These are phyloP conservation scores for Tricholoma saponaceum DNA, from an alignment of 768 basidiomycete genomes.

Conservation along the genomic window DNA sequence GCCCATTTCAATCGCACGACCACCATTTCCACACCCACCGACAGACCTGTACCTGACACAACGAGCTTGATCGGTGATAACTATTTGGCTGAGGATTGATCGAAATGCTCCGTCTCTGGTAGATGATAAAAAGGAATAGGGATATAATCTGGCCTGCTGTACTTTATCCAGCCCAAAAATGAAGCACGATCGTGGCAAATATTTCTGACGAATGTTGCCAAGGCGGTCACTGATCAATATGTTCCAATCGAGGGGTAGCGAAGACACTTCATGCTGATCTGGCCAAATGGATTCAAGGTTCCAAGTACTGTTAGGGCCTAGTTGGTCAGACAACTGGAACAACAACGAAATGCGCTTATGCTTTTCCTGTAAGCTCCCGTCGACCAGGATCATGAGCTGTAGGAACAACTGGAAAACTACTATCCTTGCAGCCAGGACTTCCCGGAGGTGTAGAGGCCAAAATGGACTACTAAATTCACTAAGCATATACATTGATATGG, in stretches of 20 bases:
- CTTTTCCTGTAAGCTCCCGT: background rate
- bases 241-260: background rate
- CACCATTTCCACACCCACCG: too few relatives aligned
- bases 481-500: too few relatives aligned
- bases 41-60: too few relatives aligned
- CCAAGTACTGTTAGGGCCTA: background rate
- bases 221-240: background rate
- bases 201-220: background rate
- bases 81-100: background rate
- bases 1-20: too few relatives aligned
- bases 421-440: background rate
- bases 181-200: background rate
- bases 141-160: background rate
- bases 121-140: background rate
- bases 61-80: background rate
- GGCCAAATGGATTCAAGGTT: background rate
- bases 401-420: background rate
- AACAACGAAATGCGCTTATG: background rate
- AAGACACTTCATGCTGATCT: background rate
- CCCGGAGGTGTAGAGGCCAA: too few relatives aligned
- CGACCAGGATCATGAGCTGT: background rate
- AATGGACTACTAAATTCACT: too few relatives aligned
- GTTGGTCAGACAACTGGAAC: background rate
- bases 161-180: background rate
- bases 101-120: background rate